Evolutionary conservation across 164 flowering plant genomes (phyloP).

Genomic region (Sextonia rubra): DNA sequence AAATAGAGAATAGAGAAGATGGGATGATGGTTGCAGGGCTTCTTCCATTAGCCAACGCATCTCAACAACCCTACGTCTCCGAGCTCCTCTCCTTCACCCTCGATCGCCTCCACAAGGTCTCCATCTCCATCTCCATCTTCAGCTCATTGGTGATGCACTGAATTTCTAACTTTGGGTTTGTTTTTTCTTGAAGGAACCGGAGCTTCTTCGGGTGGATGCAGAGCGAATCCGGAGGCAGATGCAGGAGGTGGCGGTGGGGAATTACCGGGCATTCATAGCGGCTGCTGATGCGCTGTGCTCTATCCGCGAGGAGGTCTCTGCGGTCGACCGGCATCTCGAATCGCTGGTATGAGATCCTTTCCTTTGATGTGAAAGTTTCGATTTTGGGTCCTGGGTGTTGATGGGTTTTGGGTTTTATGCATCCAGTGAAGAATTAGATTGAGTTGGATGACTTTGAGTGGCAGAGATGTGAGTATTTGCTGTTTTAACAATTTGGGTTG

Average conservation of each 20-base stretch:
- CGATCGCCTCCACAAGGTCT: constrained; percentile 95
- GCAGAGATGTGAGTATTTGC: too few species aligned
- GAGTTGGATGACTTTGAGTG: too few species aligned
- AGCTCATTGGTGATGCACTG: background rate
- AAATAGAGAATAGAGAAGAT: constrained; percentile 30
- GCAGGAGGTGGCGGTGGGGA: constrained; percentile 96
- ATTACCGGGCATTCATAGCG: constrained; percentile 89
- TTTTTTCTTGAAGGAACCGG: constrained; percentile 62
- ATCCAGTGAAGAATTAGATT: too few species aligned
- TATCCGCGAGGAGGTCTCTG: constrained; percentile 67
- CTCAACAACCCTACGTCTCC: constrained; percentile 94
- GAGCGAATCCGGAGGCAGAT: constrained; percentile 91
- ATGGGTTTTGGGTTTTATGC: too few species aligned
- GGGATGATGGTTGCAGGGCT: constrained; percentile 29
- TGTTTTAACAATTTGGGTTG: too few species aligned
- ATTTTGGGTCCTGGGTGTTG: too few species aligned
- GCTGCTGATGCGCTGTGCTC: constrained; percentile 86
- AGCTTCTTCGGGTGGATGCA: constrained; percentile 91
- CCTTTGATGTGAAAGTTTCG: background rate
- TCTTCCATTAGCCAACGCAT: constrained; percentile 62
- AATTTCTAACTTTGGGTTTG: background rate
- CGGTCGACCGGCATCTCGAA: constrained; percentile 81
- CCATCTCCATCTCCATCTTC: background rate
- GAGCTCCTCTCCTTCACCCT: constrained; percentile 99
- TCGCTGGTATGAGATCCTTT: constrained; percentile 45